Percentiles rank a stretch among this genome's conserved stretches.
phyloP scores from a whole-genome alignment of 257 asterid species.

The Solanum pimpinellifolium region DNA sequence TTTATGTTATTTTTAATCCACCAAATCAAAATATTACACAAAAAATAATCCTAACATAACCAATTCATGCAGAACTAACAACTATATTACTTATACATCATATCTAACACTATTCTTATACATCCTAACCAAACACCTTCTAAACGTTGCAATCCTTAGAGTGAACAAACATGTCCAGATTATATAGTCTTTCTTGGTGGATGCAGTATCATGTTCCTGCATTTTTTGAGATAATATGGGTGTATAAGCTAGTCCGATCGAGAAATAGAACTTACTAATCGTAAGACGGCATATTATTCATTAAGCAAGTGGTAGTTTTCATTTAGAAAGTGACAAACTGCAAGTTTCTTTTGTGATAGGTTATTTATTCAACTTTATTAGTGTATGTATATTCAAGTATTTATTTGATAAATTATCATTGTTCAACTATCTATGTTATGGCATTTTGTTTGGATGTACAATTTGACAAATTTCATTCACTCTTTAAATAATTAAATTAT shows the following conservation, averaged over 20 bases:
- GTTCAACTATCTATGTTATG: neutral
- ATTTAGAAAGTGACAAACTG: neutral
- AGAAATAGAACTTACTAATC: no score
- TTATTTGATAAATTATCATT: neutral
- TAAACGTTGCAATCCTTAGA: neutral
- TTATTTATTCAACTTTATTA: neutral
- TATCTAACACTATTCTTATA: no score
- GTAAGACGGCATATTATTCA: no score
- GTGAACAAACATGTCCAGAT: neutral
- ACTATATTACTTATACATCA: no score
- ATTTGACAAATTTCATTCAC: neutral
- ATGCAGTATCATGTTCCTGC: neutral
- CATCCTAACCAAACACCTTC: no score
- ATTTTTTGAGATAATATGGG: no score
- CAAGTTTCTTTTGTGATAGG: neutral
- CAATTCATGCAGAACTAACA: no score
- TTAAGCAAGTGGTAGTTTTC: neutral
- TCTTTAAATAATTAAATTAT: no score
- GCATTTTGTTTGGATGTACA: neutral
- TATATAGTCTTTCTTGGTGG: neutral
- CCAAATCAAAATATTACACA: no score
- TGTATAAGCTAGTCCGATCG: no score
- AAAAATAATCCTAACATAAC: no score
- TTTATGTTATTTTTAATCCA: no score
- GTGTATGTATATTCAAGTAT: neutral